Conservation (phyloP, 352 stramenopile genomes). For the Globisporangium apiculatum region DNA sequence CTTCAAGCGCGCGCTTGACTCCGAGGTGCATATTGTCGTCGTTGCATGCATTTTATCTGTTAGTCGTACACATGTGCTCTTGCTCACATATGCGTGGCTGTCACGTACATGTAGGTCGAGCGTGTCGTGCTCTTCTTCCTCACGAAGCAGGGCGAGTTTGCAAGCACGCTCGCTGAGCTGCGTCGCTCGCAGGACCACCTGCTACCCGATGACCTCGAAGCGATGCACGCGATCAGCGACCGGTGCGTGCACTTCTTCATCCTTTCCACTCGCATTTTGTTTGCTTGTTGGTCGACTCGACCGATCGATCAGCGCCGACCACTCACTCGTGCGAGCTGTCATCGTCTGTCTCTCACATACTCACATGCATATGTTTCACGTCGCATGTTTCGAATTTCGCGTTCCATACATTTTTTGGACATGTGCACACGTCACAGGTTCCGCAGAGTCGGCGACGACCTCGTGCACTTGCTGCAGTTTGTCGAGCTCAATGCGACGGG, state of each 20-base stretch:
- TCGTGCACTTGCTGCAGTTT: constrained; percentile 79
- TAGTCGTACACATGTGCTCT: not conserved
- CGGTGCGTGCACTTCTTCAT: constrained; percentile 16
- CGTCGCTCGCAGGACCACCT: constrained; percentile 42
- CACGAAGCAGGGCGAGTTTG: constrained; percentile 79
- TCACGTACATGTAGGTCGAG: constrained; percentile 32
- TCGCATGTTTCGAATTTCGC: not conserved
- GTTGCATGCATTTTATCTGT: too few relatives aligned
- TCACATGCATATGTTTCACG: not conserved
- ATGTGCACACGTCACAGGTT: constrained; percentile 13
- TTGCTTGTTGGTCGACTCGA: too few relatives aligned
- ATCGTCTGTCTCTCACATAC: too few relatives aligned
- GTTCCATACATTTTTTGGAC: not conserved
- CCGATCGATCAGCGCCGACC: too few relatives aligned
- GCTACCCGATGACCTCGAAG: constrained; percentile 34
- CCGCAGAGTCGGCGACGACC: constrained; percentile 65
- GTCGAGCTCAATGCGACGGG: constrained; percentile 84
- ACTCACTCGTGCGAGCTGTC: too few relatives aligned
- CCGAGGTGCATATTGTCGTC: constrained; percentile 26
- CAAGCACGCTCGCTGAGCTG: constrained; percentile 47
- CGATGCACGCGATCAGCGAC: constrained; percentile 66
- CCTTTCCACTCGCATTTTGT: too few relatives aligned
- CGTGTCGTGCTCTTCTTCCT: constrained; percentile 84
- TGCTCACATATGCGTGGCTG: not conserved
- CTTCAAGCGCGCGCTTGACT: constrained; percentile 73